These are phyloP conservation scores for Striga hermonthica DNA, from an alignment of 305 asterid genomes.

Conservation along the genomic window DNA sequence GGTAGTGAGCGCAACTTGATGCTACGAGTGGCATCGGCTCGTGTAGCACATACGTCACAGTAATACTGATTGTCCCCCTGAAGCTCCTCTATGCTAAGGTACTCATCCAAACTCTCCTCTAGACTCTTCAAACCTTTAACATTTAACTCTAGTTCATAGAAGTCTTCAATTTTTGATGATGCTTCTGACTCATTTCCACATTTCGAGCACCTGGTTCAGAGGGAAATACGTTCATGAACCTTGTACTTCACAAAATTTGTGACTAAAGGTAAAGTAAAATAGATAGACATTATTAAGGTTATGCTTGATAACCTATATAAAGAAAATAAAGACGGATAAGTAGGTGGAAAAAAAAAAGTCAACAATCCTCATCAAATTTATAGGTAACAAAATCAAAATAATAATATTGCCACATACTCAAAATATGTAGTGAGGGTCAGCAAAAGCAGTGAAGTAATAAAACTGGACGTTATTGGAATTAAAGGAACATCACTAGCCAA, in stretches of 20 bases:
- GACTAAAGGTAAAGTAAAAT: conserved; percentile 1
- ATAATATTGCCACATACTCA: conserved; percentile 1
- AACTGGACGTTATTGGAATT: conserved; percentile 12
- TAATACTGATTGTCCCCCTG: conserved; percentile 92
- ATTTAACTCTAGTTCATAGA: conserved; percentile 95
- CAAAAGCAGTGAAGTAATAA: conserved; percentile 5
- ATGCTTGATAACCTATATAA: conserved; percentile 19
- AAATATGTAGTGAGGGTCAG: conserved; percentile 5
- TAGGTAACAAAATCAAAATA: conserved; percentile 14
- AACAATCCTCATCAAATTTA: conserved; percentile 10
- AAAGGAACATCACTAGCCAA: conserved; percentile 3
- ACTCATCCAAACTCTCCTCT: conserved; percentile 87
- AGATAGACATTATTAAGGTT: conserved; percentile 3
- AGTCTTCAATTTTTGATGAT: conserved; percentile 88
- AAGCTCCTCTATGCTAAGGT: conserved; percentile 88
- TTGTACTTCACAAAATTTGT: conserved; percentile 23
- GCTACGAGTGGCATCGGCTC: conserved; percentile 95
- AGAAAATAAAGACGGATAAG: conserved; percentile 10
- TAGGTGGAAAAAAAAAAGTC: background rate
- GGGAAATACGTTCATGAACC: conserved; percentile 26
- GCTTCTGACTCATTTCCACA: conserved; percentile 97
- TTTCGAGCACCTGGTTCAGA: conserved; percentile 66
- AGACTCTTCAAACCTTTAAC: conserved; percentile 88
- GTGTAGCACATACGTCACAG: conserved; percentile 79
- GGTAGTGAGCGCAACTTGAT: conserved; percentile 94